Percentiles rank a stretch among this genome's conserved stretches.
These are phyloP conservation scores for Suhomyces prunicola DNA, from an alignment of 805 yeast genomes.

Conservation along the genomic window DNA sequence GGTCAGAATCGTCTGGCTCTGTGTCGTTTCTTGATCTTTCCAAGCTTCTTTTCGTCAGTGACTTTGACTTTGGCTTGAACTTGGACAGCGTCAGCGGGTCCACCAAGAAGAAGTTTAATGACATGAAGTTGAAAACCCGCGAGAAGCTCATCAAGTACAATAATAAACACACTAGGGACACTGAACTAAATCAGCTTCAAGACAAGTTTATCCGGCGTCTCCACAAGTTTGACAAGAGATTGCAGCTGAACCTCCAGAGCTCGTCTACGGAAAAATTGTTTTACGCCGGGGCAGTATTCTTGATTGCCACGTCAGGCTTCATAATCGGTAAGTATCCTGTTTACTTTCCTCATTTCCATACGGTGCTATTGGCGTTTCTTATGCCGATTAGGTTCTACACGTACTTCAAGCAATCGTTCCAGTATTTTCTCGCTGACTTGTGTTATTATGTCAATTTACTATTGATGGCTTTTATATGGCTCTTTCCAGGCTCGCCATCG, in stretches of 20 bases:
- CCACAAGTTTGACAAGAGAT: conserved; percentile 33
- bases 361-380: conserved; percentile 54
- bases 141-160: conserved; percentile 27
- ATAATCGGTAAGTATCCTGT: conserved; percentile 76
- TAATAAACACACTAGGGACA: conserved; percentile 12
- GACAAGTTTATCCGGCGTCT: conserved; percentile 30
- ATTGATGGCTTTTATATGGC: conserved; percentile 73
- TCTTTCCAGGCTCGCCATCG: conserved; percentile 67
- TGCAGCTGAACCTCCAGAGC: conserved; percentile 32
- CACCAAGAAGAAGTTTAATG: conserved; percentile 32
- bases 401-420: conserved; percentile 74
- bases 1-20: conserved; percentile 19
- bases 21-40: conserved; percentile 35
- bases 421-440: conserved; percentile 86
- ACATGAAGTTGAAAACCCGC: conserved; percentile 35
- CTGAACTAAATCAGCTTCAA: conserved; percentile 29
- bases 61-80: conserved; percentile 42
- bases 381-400: conserved; percentile 86
- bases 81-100: conserved; percentile 34
- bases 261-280: conserved; percentile 65
- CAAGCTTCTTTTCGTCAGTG: conserved; percentile 36
- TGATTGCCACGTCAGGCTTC: conserved; percentile 69
- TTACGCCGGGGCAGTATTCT: conserved; percentile 68
- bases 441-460: conserved; percentile 87
- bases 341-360: conserved; percentile 73